Conservation (phyloP, 2,329 filamentous ascomycete genomes). For the Penicillium olsonii region DNA sequence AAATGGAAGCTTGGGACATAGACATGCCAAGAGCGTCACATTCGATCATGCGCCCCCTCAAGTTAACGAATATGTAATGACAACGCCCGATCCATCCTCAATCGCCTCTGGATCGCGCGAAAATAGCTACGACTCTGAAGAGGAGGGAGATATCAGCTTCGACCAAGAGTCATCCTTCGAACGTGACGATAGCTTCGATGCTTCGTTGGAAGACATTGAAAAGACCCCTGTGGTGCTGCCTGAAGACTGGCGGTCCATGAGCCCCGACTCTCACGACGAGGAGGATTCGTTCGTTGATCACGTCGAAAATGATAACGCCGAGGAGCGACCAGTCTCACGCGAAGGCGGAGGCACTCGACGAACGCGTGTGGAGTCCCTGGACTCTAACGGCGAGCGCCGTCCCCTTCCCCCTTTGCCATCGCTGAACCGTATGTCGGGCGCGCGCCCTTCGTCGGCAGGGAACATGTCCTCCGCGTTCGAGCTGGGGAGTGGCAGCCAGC, state of each 20-base stretch:
- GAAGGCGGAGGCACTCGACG: constrained; percentile 40
- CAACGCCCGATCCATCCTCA: constrained; percentile 92
- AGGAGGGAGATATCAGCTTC: constrained; percentile 69
- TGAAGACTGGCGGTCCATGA: constrained; percentile 89
- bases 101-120: constrained; percentile 86
- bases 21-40: constrained; percentile 94
- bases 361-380: constrained; percentile 69
- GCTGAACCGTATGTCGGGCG: constrained; percentile 34
- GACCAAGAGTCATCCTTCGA: constrained; percentile 60
- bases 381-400: constrained; percentile 77
- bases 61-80: constrained; percentile 97
- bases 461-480: constrained; percentile 73
- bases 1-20: constrained; percentile 62
- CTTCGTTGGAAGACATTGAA: constrained; percentile 89
- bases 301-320: constrained; percentile 67
- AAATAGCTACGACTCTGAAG: constrained; percentile 82
- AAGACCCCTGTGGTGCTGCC: constrained; percentile 98
- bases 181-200: constrained; percentile 89
- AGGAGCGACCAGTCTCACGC: constrained; percentile 52
- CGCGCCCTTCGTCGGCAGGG: constrained; percentile 59
- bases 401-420: constrained; percentile 84
- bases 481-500: constrained; percentile 65
- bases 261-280: constrained; percentile 62
- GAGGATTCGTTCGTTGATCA: constrained; percentile 68
- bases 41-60: constrained; percentile 93